Evolutionary conservation across 2,329 filamentous ascomycete species (phyloP).

Genomic region (Diaporthe velutina): DNA sequence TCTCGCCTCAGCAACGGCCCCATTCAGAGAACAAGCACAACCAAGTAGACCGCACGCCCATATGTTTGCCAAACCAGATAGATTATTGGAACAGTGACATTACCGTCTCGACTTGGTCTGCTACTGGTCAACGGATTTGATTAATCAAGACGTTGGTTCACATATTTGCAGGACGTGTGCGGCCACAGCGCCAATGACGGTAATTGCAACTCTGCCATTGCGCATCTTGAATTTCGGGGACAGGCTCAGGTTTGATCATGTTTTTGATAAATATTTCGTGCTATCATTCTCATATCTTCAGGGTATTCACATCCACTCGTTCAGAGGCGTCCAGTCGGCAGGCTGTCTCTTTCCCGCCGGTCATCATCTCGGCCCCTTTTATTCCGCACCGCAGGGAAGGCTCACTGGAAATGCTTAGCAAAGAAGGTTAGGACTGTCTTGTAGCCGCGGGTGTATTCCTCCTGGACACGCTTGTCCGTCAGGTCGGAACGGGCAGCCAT

Average conservation of each 20-base stretch:
- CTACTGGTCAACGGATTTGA: neutral
- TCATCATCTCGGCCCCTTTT: neutral
- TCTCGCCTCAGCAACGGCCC: neutral
- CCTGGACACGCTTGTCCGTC: conserved; percentile 66
- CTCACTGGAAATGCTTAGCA: conserved; percentile 58
- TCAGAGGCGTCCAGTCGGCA: neutral
- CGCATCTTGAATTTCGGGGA: no score
- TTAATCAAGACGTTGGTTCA: neutral
- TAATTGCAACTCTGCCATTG: no score
- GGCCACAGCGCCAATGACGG: neutral
- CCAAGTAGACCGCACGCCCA: neutral
- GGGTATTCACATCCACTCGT: conserved; percentile 4
- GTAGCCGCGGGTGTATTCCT: conserved; percentile 74
- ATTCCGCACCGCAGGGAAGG: neutral
- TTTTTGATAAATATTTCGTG: neutral
- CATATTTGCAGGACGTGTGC: neutral
- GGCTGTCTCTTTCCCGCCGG: neutral
- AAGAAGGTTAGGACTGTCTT: conserved; percentile 71
- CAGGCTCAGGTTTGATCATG: neutral
- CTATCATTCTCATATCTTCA: neutral
- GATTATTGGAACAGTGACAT: neutral
- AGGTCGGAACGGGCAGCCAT: conserved; percentile 77
- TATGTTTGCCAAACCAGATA: neutral
- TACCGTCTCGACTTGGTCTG: neutral
- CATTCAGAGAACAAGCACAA: neutral